Evolutionary conservation across 768 basidiomycete species (phyloP).

Genomic region (Suillus subaureus): DNA sequence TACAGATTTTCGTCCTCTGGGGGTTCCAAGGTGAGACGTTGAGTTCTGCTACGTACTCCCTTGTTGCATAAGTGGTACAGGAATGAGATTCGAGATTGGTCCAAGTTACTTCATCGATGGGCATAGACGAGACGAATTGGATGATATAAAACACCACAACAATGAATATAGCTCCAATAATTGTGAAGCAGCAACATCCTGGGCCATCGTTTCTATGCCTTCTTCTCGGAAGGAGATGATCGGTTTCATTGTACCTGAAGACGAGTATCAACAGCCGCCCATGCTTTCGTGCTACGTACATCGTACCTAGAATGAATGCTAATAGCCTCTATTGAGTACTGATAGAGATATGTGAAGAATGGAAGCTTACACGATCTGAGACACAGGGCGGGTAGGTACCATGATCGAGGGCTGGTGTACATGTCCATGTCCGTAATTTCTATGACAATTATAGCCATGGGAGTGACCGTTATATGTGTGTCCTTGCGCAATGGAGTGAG

Average conservation of each 20-base stretch:
- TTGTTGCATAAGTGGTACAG: slow-evolving; percentile 31
- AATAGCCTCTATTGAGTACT: background rate
- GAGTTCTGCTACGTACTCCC: slow-evolving; percentile 31
- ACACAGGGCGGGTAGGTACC: background rate
- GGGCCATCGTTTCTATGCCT: background rate
- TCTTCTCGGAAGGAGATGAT: background rate
- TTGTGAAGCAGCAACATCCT: background rate
- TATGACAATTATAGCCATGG: no score
- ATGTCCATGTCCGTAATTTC: background rate
- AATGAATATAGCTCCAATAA: background rate
- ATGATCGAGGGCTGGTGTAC: background rate
- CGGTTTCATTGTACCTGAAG: slow-evolving; percentile 1
- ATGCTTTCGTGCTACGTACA: background rate
- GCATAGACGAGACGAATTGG: background rate
- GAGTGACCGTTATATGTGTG: background rate
- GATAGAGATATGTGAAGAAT: background rate
- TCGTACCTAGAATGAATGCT: background rate
- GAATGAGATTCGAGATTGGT: slow-evolving; percentile 13
- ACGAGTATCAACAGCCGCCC: background rate
- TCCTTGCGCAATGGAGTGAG: background rate
- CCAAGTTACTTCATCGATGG: slow-evolving; percentile 17
- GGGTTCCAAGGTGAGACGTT: slow-evolving; percentile 30
- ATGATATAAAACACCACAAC: background rate
- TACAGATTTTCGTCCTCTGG: slow-evolving; percentile 23
- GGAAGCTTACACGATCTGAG: background rate